Conservation (phyloP, 1,284 basidiomycete genomes). For the Amylostereum areolatum region DNA sequence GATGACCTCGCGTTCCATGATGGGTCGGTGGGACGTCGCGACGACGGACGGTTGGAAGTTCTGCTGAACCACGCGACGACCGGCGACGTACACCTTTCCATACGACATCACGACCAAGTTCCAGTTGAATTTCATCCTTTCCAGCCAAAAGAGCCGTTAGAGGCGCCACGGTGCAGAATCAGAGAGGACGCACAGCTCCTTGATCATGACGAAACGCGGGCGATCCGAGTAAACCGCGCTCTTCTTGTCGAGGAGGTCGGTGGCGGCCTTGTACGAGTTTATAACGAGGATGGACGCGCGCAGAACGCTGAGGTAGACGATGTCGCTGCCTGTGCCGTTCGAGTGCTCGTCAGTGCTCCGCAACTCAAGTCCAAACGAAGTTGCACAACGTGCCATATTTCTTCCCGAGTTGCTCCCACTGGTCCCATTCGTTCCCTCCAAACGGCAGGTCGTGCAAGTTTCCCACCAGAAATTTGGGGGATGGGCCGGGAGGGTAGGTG, state of each 20-base stretch:
- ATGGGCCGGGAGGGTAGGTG: constrained; percentile 6
- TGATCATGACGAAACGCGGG: constrained; percentile 17
- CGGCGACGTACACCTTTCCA: constrained; percentile 3
- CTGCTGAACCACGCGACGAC: constrained; percentile 9
- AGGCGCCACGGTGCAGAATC: constrained; percentile 15
- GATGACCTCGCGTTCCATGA: neutral
- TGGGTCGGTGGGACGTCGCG: neutral
- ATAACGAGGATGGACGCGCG: constrained; percentile 18
- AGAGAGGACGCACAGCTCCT: constrained; percentile 19
- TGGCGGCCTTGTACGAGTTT: constrained; percentile 18
- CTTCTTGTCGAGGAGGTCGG: constrained; percentile 21
- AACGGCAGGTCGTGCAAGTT: constrained; percentile 8
- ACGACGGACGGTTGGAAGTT: constrained; percentile 10
- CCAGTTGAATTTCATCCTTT: constrained; percentile 11
- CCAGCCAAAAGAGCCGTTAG: constrained; percentile 9
- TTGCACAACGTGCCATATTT: neutral
- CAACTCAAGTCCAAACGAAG: neutral
- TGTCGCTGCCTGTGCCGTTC: neutral
- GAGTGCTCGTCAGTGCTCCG: neutral
- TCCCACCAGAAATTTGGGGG: constrained; percentile 2
- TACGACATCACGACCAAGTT: constrained; percentile 10
- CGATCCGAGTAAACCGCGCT: constrained; percentile 20
- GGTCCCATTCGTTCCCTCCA: neutral
- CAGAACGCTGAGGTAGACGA: constrained; percentile 5
- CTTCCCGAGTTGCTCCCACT: neutral